Base-by-base conservation (phyloP, 805 yeast genomes). In the Kluyveromyces siamensis region DNA sequence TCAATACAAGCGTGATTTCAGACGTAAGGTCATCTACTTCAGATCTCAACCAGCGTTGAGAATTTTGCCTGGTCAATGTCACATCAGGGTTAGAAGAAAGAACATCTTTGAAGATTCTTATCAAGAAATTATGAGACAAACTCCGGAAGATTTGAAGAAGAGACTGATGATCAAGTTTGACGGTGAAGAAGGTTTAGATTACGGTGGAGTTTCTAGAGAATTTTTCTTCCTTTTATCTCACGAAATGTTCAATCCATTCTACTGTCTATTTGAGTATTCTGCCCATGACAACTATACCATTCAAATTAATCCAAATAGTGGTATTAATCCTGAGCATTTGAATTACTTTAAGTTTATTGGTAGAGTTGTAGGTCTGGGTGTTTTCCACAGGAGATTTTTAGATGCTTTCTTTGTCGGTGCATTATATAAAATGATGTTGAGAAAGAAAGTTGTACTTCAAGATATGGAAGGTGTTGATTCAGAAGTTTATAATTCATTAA, bases 381-480 rank as follows among this genome's bases (percentile, higher is more conserved):
- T 93, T 17, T 93, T 93, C 89, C 99, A 93, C 67, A 81, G 99
- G 68, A 80, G 99, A 67, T 93, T 93, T 73, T 72, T 93, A 66
- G 99, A 93, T 68, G 98, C 98, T 0, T 93, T 93, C 77, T 93
- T 93, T 69, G 96, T 95, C 60, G 96, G 96, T 56, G 98, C 99
- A 1, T 80, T 93, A 68, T 93, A 93, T 72, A 93, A 93, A 73
- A 88, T 93, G 97, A 88, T 93, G 85, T 75, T 93, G 59, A 87
- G 82, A 64, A 93, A 93, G 70, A 89, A 89, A 73, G 96, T 93
- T 56, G 91, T 88, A 1, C 73, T 93, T 57, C 96, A 87, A 68
- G 99, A 93, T 70, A 85, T 93, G 95, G 99, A 93, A 69, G 96
- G 97, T 69, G 97, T 95, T 52, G 99, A 93, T 69, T 91, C 96